Percentiles rank a stretch among this genome's conserved stretches.
Conservation (phyloP, 2,329 filamentous ascomycete species). For the Chrysosporium queenslandicum region DNA sequence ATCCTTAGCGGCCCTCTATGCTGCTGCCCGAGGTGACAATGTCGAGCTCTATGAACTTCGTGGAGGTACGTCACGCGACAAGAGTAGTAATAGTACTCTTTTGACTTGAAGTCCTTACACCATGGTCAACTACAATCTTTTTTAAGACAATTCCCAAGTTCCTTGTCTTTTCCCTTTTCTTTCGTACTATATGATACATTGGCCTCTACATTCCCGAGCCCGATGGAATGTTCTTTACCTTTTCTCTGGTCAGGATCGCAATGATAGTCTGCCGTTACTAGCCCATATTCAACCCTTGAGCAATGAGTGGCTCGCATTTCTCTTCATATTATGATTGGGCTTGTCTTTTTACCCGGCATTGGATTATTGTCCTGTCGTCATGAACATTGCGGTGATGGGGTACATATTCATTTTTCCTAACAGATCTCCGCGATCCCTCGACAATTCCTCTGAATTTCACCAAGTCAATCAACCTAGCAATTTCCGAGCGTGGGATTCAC, state of each 20-base stretch:
- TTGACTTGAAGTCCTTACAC: background rate
- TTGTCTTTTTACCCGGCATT: too few species aligned
- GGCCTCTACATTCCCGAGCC: background rate
- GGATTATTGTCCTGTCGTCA: background rate
- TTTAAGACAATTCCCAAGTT: too few species aligned
- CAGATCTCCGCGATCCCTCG: slow-evolving; percentile 75
- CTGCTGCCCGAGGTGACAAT: slow-evolving; percentile 73
- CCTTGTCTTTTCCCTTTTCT: too few species aligned
- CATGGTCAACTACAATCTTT: background rate
- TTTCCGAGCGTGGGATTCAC: slow-evolving; percentile 89
- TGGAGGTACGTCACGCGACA: slow-evolving; percentile 54
- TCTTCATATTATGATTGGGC: too few species aligned
- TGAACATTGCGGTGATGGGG: background rate
- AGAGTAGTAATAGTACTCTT: background rate
- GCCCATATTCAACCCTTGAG: background rate
- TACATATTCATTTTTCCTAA: slow-evolving; percentile 7
- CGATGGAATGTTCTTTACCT: background rate
- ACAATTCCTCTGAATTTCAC: slow-evolving; percentile 89
- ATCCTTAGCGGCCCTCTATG: slow-evolving; percentile 83
- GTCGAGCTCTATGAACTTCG: slow-evolving; percentile 93
- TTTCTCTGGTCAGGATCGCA: background rate
- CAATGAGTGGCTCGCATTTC: background rate
- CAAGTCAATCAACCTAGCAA: slow-evolving; percentile 93
- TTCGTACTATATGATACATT: too few species aligned
- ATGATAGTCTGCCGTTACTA: background rate